Conservation (phyloP, 2,329 filamentous ascomycete species). For the Fusarium sp. region DNA sequence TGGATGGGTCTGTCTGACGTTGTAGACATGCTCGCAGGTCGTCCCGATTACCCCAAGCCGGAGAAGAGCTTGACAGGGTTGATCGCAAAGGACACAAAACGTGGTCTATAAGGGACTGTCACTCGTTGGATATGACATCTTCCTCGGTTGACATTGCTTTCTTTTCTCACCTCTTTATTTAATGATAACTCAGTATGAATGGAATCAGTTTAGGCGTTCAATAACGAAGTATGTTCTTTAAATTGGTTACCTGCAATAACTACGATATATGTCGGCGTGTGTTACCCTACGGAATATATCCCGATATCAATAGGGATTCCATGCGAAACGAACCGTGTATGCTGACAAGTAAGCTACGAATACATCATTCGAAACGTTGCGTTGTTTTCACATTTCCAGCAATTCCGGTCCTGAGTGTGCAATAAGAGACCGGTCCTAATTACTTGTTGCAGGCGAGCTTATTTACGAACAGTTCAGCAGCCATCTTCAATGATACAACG, state of each 20-base stretch:
- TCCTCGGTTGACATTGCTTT: constrained; percentile 20
- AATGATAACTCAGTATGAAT: constrained; percentile 40
- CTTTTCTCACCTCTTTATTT: constrained; percentile 35
- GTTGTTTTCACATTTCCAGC: too few species aligned
- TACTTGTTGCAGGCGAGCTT: not conserved
- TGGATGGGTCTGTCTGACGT: constrained; percentile 85
- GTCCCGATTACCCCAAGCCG: constrained; percentile 67
- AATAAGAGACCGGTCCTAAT: not conserved
- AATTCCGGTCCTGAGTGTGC: not conserved
- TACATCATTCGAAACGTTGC: too few species aligned
- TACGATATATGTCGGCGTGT: not conserved
- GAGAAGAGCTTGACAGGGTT: constrained; percentile 64
- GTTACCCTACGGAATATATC: not conserved
- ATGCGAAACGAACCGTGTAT: not conserved
- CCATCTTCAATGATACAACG: too few species aligned
- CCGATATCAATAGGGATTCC: not conserved
- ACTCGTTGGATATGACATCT: constrained; percentile 24
- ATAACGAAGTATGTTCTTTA: not conserved
- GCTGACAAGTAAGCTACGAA: too few species aligned
- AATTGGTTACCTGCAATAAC: not conserved
- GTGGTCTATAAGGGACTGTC: constrained; percentile 56
- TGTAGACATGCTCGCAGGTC: constrained; percentile 86
- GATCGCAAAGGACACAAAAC: constrained; percentile 71
- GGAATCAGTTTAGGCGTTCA: constrained; percentile 33
- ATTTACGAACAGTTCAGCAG: too few species aligned